Base-by-base conservation (phyloP, 1,284 basidiomycete genomes). In the Phellinidium pouzarii region DNA sequence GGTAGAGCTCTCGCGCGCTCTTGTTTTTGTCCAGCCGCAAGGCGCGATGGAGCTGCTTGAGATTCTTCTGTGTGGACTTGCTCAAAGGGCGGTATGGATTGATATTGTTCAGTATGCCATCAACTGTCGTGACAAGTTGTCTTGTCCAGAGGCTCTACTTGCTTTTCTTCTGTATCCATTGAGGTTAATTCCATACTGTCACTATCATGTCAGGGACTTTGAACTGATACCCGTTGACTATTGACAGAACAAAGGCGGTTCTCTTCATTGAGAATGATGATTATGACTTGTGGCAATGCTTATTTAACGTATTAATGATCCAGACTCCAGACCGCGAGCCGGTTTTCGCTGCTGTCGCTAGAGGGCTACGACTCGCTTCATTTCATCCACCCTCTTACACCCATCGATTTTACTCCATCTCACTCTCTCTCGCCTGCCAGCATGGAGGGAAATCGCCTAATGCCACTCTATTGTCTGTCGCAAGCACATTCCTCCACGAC, bases 71-170 rank as follows among this genome's bases (percentile, higher is more conserved):
- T 40, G 48, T 22, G 20, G 9, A 3, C 4, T 17, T 12, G 22
- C 43, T 14, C 37, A 54, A 23, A 46, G 47, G 14, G 34, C 34
- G n/a, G 17, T 54, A 14, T 54, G 53, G 53, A 11, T 54, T 31
- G 53, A 52, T 31, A 25, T 38, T 41, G 26, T 38, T 41, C 36
- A 31, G 44, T 38, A 41, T 44, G n/a, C 34, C 9, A 42, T 52
- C 25, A 44, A 42, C 17, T 45, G 19, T 25, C 22, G 31, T 34
- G 31, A 34, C 14, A 34, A 8, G 11, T 11, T 34, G 6, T 11
- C 23, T 20, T 44, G 5, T 19, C 20, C 36, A 5, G 50, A 19
- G 9, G 34, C 37, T 2, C 19, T 43, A n/a, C 20, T 17, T 20
- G 5, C 34, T 27, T 20, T 40, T 19, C 38, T 52, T 17, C 37